Conservation (phyloP, 78 protist species). For the Pirum gemmata region DNA sequence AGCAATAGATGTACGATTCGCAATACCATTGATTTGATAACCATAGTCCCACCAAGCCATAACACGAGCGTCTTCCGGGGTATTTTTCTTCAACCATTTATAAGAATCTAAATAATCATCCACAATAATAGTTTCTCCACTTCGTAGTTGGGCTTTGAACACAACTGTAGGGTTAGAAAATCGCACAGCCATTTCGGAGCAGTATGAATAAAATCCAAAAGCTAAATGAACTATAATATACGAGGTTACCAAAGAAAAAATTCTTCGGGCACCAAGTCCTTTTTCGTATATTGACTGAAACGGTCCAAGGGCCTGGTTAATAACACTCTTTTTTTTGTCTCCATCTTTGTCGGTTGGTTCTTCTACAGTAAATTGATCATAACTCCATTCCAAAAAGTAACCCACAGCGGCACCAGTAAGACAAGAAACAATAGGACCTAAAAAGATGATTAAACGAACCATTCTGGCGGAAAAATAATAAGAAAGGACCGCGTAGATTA, state of each 20-base stretch:
- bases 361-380: background rate
- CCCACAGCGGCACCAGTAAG: background rate
- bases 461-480: constrained; percentile 90
- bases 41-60: constrained; percentile 99
- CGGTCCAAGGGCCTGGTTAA: background rate
- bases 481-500: constrained; percentile 76
- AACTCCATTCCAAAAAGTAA: background rate
- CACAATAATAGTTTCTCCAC: constrained; percentile 60
- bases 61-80: constrained; percentile 82
- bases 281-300: background rate
- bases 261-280: background rate
- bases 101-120: constrained; percentile 99
- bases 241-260: background rate
- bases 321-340: background rate
- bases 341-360: background rate
- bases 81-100: constrained; percentile 91
- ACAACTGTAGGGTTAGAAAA: background rate
- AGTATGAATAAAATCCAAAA: background rate
- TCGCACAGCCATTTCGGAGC: background rate
- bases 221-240: background rate
- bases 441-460: constrained; percentile 80
- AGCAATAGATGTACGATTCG: constrained; percentile 86
- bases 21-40: constrained; percentile 92
- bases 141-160: background rate
- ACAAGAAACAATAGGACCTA: background rate